Evolutionary conservation across 257 asterid species (phyloP).

Genomic region (Przewalskia tangutica): DNA sequence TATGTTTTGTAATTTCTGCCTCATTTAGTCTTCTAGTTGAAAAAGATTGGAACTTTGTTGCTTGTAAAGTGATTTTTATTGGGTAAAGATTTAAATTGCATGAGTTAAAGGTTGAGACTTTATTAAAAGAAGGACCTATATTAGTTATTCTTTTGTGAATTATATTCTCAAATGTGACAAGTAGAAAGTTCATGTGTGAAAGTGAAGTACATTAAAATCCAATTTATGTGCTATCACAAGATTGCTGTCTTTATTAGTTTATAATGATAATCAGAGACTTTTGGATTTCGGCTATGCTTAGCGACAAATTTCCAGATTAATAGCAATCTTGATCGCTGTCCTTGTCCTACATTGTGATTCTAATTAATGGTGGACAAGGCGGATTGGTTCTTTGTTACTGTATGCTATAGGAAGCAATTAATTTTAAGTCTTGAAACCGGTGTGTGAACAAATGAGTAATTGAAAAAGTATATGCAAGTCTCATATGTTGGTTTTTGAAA

Average conservation of each 20-base stretch:
- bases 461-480: not conserved
- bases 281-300: not conserved
- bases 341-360: not conserved
- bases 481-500: not conserved
- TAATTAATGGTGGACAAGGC: not conserved
- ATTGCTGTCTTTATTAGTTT: not conserved
- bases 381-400: not conserved
- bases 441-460: not conserved
- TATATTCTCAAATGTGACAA: not conserved
- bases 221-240: not conserved
- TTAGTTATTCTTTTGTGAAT: not conserved
- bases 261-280: not conserved
- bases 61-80: not conserved
- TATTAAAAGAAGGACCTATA: not conserved
- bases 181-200: no score
- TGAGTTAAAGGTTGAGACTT: not conserved
- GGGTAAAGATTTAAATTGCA: not conserved
- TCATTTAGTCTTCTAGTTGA: not conserved
- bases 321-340: not conserved
- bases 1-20: not conserved
- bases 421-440: not conserved
- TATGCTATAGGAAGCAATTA: not conserved
- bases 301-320: not conserved
- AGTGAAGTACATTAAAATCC: not conserved
- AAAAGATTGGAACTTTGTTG: conserved; percentile 13